A percentile compares a stretch with the other conserved stretches of the same genome.
Conservation (phyloP, 345 rosid genomes). For the Acer negundo region DNA sequence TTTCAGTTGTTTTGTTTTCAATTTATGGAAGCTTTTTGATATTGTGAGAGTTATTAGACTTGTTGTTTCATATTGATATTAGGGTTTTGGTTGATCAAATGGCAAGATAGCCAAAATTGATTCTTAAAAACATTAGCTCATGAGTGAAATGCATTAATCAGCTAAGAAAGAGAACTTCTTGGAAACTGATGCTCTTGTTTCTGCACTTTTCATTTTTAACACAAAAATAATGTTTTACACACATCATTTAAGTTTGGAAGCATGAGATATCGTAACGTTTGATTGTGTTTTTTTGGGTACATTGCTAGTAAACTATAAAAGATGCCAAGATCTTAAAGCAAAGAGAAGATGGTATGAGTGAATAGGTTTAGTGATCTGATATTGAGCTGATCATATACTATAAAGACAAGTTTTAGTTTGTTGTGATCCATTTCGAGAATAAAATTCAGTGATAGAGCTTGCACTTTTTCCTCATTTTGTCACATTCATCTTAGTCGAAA, state of each 20-base stretch:
- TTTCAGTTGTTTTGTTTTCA: background rate
- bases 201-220: background rate
- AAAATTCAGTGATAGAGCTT: background rate
- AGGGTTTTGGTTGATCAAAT: slow-evolving; percentile 2
- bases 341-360: background rate
- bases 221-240: background rate
- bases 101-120: background rate
- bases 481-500: background rate
- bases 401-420: background rate
- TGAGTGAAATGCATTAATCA: background rate
- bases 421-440: background rate
- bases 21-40: background rate
- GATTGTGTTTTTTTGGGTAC: background rate
- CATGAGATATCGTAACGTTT: background rate
- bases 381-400: background rate
- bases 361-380: background rate
- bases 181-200: background rate
- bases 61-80: background rate
- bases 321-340: background rate
- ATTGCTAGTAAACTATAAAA: background rate
- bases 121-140: background rate
- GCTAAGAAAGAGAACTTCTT: background rate
- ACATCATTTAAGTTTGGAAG: background rate
- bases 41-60: background rate
- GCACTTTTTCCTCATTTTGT: background rate